These are phyloP conservation scores for Nakaseomyces uthaithaninus DNA, from an alignment of 1,139 yeast genomes.

Conservation along the genomic window DNA sequence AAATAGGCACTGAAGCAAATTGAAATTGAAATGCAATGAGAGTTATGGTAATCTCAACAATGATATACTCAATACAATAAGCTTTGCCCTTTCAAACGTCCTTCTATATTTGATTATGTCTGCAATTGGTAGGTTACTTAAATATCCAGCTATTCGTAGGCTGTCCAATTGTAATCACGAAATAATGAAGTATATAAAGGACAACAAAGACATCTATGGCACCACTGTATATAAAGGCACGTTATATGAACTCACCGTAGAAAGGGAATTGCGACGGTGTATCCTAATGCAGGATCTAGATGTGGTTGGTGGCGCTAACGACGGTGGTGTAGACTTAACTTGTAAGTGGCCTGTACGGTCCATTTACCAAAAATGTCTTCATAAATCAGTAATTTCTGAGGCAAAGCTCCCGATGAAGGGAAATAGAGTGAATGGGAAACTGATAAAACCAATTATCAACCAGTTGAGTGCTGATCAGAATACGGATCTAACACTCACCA, in stretches of 20 bases:
- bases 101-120: no score
- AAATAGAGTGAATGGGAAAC: conserved; percentile 30
- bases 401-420: conserved; percentile 29
- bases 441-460: conserved; percentile 24
- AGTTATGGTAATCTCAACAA: no score
- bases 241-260: conserved; percentile 53
- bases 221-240: conserved; percentile 61
- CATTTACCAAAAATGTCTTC: conserved; percentile 16
- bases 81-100: no score
- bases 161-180: conserved; percentile 14
- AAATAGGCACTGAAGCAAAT: no score
- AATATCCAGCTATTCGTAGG: not conserved
- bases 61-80: no score
- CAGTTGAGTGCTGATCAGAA: conserved; percentile 13
- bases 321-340: conserved; percentile 62
- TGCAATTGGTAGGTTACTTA: no score
- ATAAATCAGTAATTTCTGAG: conserved; percentile 21
- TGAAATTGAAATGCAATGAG: no score
- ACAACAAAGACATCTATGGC: conserved; percentile 18
- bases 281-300: conserved; percentile 35
- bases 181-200: conserved; percentile 16
- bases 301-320: conserved; percentile 61
- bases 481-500: conserved; percentile 19
- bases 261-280: conserved; percentile 39
- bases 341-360: conserved; percentile 48